Evolutionary conservation across 2,329 filamentous ascomycete genomes (phyloP).

Genomic region (Xylaria sp.): DNA sequence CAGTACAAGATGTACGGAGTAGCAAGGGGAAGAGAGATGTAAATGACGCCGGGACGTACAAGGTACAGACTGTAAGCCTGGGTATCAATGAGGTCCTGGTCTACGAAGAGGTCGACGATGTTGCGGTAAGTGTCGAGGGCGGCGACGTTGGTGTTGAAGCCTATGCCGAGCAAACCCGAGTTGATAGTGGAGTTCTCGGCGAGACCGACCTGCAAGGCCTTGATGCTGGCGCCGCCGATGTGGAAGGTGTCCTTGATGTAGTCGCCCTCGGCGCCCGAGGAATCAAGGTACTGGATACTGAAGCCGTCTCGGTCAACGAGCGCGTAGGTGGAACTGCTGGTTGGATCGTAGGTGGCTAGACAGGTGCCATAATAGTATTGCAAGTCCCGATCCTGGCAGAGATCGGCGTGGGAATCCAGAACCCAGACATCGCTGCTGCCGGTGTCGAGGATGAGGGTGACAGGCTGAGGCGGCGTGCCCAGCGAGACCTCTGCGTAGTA

Average conservation of each 20-base stretch:
- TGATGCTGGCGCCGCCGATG: slow-evolving; percentile 62
- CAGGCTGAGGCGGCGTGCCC: slow-evolving; percentile 67
- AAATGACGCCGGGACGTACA: slow-evolving; percentile 46
- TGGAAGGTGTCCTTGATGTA: slow-evolving; percentile 68
- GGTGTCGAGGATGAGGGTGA: slow-evolving; percentile 69
- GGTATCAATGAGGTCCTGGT: slow-evolving; percentile 69
- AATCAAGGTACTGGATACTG: slow-evolving; percentile 70
- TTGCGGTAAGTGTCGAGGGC: slow-evolving; percentile 61
- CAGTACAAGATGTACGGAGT: slow-evolving; percentile 30
- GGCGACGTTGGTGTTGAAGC: slow-evolving; percentile 64
- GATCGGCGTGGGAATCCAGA: slow-evolving; percentile 53
- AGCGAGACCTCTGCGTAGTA: slow-evolving; percentile 69
- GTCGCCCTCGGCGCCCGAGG: slow-evolving; percentile 64
- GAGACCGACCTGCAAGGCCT: slow-evolving; percentile 66
- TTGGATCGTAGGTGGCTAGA: slow-evolving; percentile 57
- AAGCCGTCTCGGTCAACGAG: slow-evolving; percentile 59
- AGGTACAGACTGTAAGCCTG: slow-evolving; percentile 77
- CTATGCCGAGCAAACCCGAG: slow-evolving; percentile 69
- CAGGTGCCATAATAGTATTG: slow-evolving; percentile 54
- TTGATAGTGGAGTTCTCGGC: slow-evolving; percentile 61
- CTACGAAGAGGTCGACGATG: slow-evolving; percentile 72
- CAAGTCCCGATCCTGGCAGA: slow-evolving; percentile 51
- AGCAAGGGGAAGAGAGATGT: neutral
- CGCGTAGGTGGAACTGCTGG: slow-evolving; percentile 61
- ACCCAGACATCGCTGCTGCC: slow-evolving; percentile 74